Percentiles rank a stretch among this genome's conserved stretches.
These are phyloP conservation scores for Thinopyrum elongatum DNA, from an alignment of 176 grass and related monocot species.

Conservation along the genomic window DNA sequence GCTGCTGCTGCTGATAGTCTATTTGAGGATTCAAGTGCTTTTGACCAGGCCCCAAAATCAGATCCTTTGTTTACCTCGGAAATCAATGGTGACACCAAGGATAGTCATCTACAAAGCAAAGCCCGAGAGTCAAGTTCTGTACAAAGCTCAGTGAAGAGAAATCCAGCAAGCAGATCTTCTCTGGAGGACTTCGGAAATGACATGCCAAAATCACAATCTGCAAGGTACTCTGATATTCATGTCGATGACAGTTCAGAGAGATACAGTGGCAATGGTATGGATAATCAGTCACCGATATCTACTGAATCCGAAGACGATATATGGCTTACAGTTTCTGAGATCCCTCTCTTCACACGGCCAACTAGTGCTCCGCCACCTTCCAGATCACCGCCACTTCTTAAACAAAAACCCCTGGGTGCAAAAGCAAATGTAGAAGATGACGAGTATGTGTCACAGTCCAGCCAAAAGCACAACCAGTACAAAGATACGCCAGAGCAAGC, in stretches of 20 bases:
- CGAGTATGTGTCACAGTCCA: slow-evolving; percentile 28
- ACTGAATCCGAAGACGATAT: slow-evolving; percentile 71
- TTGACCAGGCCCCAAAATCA: slow-evolving; percentile 50
- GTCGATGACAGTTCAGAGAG: slow-evolving; percentile 40
- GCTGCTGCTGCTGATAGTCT: slow-evolving; percentile 39
- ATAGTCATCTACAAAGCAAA: slow-evolving; percentile 34
- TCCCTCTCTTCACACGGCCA: slow-evolving; percentile 83
- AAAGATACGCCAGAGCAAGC: slow-evolving; percentile 48
- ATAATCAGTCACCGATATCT: slow-evolving; percentile 59
- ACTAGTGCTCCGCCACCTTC: slow-evolving; percentile 88
- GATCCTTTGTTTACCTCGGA: slow-evolving; percentile 52
- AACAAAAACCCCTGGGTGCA: slow-evolving; percentile 24
- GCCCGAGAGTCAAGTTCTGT: slow-evolving; percentile 42
- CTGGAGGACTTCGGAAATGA: slow-evolving; percentile 49
- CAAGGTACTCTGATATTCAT: slow-evolving; percentile 52
- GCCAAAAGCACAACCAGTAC: slow-evolving; percentile 52
- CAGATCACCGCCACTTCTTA: slow-evolving; percentile 70
- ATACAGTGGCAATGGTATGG: slow-evolving; percentile 27
- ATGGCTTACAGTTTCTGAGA: slow-evolving; percentile 98
- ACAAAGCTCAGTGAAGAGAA: slow-evolving; percentile 45
- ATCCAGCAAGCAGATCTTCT: slow-evolving; percentile 41
- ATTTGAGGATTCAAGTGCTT: slow-evolving; percentile 49
- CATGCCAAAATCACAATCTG: slow-evolving; percentile 44
- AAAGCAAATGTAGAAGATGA: slow-evolving; percentile 42
- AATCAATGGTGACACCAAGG: slow-evolving; percentile 44